Percentiles rank a stretch among this genome's conserved stretches.
These are phyloP conservation scores for Penicillium fuscoglaucum DNA, from an alignment of 2,329 filamentous ascomycete genomes.

Conservation along the genomic window DNA sequence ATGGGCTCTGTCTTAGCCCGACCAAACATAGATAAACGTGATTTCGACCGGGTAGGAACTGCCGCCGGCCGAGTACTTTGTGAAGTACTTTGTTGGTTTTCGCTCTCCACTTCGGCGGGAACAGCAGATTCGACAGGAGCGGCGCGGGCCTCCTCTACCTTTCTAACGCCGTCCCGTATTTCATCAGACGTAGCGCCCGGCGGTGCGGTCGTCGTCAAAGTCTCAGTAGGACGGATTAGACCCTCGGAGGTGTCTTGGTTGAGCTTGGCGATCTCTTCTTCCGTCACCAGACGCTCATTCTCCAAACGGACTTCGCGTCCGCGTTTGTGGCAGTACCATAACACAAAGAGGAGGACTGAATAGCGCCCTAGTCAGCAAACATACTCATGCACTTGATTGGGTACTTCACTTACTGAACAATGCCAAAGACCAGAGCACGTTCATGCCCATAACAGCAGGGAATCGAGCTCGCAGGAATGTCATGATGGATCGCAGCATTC, in stretches of 20 bases:
- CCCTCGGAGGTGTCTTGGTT: slow-evolving; percentile 38
- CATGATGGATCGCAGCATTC: slow-evolving; percentile 85
- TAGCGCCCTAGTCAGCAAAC: not conserved
- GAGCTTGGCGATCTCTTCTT: slow-evolving; percentile 45
- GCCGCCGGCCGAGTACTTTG: slow-evolving; percentile 13
- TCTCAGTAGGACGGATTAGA: slow-evolving; percentile 37
- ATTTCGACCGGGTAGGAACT: slow-evolving; percentile 33
- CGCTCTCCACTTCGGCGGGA: slow-evolving; percentile 13
- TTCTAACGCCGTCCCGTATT: slow-evolving; percentile 43
- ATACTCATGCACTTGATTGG: not conserved
- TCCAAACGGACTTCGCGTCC: slow-evolving; percentile 81
- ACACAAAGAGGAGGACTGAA: slow-evolving; percentile 83
- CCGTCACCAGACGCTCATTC: slow-evolving; percentile 53
- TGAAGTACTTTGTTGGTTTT: not conserved
- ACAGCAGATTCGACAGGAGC: slow-evolving; percentile 22
- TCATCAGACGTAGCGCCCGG: slow-evolving; percentile 43
- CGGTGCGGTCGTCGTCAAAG: slow-evolving; percentile 44
- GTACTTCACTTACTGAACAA: slow-evolving; percentile 68
- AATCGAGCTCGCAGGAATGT: slow-evolving; percentile 83
- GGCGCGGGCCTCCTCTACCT: slow-evolving; percentile 38
- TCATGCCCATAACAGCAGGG: slow-evolving; percentile 87
- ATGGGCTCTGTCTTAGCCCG: slow-evolving; percentile 27
- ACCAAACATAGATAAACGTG: slow-evolving; percentile 32
- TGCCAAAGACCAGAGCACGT: slow-evolving; percentile 85
- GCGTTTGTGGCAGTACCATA: slow-evolving; percentile 98